phyloP scores from a whole-genome alignment of 371 early-diverging fungal genomes.

The Actinomortierella wolfii region DNA sequence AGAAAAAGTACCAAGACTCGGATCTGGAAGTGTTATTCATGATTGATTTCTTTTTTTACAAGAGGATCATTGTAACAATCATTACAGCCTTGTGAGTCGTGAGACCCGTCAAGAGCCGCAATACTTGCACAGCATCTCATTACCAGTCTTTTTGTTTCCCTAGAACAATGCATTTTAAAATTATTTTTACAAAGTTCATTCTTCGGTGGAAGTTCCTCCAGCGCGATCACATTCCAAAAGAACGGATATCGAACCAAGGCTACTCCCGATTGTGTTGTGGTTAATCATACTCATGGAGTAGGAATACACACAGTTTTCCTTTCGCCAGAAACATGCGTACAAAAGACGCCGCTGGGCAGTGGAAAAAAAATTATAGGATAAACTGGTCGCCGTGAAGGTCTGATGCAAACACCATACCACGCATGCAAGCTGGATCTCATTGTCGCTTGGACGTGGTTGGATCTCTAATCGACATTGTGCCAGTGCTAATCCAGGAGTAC shows the following conservation, averaged over 20 bases:
- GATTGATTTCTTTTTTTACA: neutral
- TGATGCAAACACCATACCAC: neutral
- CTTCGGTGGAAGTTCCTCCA: conserved; percentile 16
- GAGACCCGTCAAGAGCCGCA: too few relatives aligned
- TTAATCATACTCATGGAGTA: neutral
- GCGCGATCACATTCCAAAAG: conserved; percentile 1
- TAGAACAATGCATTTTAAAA: conserved; percentile 10
- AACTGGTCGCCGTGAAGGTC: conserved; percentile 1
- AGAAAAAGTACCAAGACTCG: neutral
- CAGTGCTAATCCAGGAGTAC: too few relatives aligned
- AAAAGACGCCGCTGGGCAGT: neutral
- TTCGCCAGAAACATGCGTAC: neutral
- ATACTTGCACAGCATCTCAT: conserved; percentile 17
- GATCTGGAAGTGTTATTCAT: conserved; percentile 16
- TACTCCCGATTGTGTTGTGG: conserved; percentile 11
- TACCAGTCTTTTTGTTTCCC: conserved; percentile 22
- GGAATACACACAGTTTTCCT: conserved; percentile 2
- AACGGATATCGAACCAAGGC: conserved; percentile 10
- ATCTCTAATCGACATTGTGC: too few relatives aligned
- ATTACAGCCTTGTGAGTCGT: too few relatives aligned
- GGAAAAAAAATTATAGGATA: too few relatives aligned
- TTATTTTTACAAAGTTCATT: conserved; percentile 12
- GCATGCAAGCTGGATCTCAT: too few relatives aligned
- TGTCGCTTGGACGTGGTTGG: too few relatives aligned
- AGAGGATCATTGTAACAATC: neutral